Conservation (phyloP, 225 moss, liverwort and hornwort species). For the Rhytidiadelphus loreus region DNA sequence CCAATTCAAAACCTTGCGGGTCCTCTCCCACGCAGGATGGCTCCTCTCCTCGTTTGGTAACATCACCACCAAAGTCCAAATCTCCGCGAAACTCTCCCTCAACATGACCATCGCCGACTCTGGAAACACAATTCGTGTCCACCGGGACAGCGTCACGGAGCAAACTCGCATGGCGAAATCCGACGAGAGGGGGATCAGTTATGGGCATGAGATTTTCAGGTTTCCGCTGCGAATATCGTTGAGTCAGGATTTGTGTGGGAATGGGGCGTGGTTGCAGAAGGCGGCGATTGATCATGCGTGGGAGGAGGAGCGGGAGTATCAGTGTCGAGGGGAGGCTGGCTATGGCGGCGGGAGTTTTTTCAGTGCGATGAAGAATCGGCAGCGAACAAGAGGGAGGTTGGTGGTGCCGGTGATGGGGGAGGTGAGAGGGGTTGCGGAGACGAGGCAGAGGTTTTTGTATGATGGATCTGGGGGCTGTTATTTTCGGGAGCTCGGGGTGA, state of each 20-base stretch:
- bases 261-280: background rate
- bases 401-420: conserved; percentile 15
- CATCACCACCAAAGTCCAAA: conserved; percentile 28
- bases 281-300: conserved; percentile 36
- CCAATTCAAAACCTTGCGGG: conserved; percentile 14
- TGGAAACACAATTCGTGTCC: background rate
- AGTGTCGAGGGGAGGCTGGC: background rate
- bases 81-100: conserved; percentile 22
- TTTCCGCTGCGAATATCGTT: conserved; percentile 38
- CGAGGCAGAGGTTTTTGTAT: conserved; percentile 18
- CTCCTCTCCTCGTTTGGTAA: conserved; percentile 57
- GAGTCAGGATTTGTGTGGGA: background rate
- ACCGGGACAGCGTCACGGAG: conserved; percentile 25
- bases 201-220: conserved; percentile 29
- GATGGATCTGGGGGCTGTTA: conserved; percentile 54
- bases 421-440: conserved; percentile 17
- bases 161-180: conserved; percentile 19
- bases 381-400: conserved; percentile 30
- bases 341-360: conserved; percentile 13
- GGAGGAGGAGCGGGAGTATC: conserved; percentile 28
- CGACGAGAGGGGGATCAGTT: conserved; percentile 7
- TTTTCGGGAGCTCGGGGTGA: conserved; percentile 23
- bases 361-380: conserved; percentile 43
- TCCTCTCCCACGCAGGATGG: conserved; percentile 33
- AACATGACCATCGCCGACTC: conserved; percentile 1